Conservation (phyloP, 805 yeast species). For the Wickerhamiella spandovensis region DNA sequence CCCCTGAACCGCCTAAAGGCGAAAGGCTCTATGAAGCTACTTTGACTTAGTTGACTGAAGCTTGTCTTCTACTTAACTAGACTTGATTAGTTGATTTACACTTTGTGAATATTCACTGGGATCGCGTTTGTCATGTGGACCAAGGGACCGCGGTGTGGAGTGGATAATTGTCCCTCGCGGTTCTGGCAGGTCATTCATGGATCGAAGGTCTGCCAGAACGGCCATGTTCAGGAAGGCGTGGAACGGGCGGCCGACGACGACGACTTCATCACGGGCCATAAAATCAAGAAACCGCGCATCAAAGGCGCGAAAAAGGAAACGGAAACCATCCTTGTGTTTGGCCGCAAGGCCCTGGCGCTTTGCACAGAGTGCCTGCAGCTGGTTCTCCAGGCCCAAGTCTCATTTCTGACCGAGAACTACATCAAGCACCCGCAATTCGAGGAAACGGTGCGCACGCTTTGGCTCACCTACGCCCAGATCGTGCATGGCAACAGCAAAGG, state of each 20-base stretch:
- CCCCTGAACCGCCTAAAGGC: too few relatives aligned
- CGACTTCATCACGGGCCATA: slow-evolving; percentile 23
- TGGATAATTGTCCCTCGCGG: slow-evolving; percentile 73
- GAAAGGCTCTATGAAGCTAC: too few relatives aligned
- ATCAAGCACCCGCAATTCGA: slow-evolving; percentile 37
- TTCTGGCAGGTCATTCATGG: slow-evolving; percentile 68
- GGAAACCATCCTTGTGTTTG: slow-evolving; percentile 5
- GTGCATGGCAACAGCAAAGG: slow-evolving; percentile 2
- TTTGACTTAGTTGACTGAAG: too few relatives aligned
- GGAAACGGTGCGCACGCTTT: slow-evolving; percentile 36
- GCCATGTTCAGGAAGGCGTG: slow-evolving; percentile 77
- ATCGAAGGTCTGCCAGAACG: slow-evolving; percentile 70
- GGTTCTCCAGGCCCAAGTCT: slow-evolving; percentile 24
- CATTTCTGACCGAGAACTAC: slow-evolving; percentile 31
- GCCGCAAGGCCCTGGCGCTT: slow-evolving; percentile 5
- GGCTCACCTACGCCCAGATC: slow-evolving; percentile 22
- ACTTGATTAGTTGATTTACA: too few relatives aligned
- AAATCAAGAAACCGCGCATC: slow-evolving; percentile 9
- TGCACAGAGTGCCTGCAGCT: slow-evolving; percentile 16
- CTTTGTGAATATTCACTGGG: too few relatives aligned
- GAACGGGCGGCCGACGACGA: slow-evolving; percentile 38
- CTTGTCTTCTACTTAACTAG: too few relatives aligned
- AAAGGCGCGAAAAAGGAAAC: slow-evolving; percentile 4
- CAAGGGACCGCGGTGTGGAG: slow-evolving; percentile 78
- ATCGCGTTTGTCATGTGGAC: slow-evolving; percentile 30